Percentiles rank a stretch among this genome's conserved stretches.
These are phyloP conservation scores for Penicillium argentinense DNA, from an alignment of 495 filamentous ascomycete genomes.

Conservation along the genomic window DNA sequence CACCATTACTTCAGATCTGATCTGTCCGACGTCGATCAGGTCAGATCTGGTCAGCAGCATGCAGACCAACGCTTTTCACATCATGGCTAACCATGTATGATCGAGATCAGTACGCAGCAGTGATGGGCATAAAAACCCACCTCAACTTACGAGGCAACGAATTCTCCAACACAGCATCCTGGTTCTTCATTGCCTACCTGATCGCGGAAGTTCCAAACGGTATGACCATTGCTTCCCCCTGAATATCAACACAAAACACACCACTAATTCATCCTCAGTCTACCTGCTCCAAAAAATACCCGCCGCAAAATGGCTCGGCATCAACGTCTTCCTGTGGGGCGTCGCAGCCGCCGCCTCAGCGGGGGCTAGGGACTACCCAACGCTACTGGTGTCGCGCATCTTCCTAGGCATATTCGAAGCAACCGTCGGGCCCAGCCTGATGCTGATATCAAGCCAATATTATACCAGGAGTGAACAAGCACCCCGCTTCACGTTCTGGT, in stretches of 20 bases:
- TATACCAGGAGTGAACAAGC: slow-evolving; percentile 65
- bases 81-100: neutral
- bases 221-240: slow-evolving; percentile 14
- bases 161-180: slow-evolving; percentile 53
- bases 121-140: slow-evolving; percentile 54
- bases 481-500: slow-evolving; percentile 62
- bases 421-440: slow-evolving; percentile 57
- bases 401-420: slow-evolving; percentile 70
- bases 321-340: slow-evolving; percentile 52
- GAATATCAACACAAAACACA: neutral
- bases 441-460: slow-evolving; percentile 51
- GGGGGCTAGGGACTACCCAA: slow-evolving; percentile 16
- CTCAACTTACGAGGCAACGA: slow-evolving; percentile 51
- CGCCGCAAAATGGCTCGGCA: slow-evolving; percentile 53
- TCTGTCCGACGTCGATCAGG: neutral
- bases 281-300: slow-evolving; percentile 46
- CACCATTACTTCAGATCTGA: slow-evolving; percentile 3
- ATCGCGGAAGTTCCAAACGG: slow-evolving; percentile 57
- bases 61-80: neutral
- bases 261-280: slow-evolving; percentile 4
- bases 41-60: neutral
- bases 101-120: slow-evolving; percentile 46
- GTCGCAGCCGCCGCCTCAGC: slow-evolving; percentile 31
- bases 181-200: slow-evolving; percentile 55
- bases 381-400: slow-evolving; percentile 40